Conservation (phyloP, 768 basidiomycete genomes). For the Leccinum boreale region DNA sequence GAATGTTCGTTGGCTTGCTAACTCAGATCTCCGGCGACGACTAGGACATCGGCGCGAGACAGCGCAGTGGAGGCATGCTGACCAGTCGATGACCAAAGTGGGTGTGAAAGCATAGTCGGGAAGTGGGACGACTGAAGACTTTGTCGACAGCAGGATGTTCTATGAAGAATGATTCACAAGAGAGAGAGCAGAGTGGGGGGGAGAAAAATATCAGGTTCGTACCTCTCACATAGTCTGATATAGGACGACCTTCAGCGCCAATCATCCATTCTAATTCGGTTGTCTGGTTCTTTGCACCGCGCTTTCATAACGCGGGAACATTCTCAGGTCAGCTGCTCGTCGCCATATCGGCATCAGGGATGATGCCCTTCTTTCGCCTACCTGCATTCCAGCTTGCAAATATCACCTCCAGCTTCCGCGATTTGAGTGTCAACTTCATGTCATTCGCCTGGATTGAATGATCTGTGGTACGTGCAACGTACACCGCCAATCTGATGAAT, state of each 20-base stretch:
- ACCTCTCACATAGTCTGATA: background rate
- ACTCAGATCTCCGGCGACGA: background rate
- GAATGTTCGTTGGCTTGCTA: background rate
- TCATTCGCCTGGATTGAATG: background rate
- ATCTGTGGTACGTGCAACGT: background rate
- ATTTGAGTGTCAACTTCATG: background rate
- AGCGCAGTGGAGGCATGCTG: background rate
- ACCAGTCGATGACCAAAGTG: background rate
- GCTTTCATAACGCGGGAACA: background rate
- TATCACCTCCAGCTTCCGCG: background rate
- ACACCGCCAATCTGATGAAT: background rate
- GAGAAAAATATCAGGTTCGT: background rate
- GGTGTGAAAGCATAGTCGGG: background rate
- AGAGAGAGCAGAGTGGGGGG: background rate
- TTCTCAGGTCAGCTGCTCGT: background rate
- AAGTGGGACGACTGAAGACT: background rate
- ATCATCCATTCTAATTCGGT: background rate
- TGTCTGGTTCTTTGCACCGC: background rate
- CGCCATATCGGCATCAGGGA: background rate
- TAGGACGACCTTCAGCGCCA: background rate
- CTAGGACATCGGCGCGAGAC: background rate
- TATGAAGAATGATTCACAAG: background rate
- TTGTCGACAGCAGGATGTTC: background rate
- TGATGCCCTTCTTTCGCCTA: conserved; percentile 4
- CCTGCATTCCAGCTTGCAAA: background rate